Conservation (phyloP, 2,329 filamentous ascomycete species). For the Truncatella angustata region DNA sequence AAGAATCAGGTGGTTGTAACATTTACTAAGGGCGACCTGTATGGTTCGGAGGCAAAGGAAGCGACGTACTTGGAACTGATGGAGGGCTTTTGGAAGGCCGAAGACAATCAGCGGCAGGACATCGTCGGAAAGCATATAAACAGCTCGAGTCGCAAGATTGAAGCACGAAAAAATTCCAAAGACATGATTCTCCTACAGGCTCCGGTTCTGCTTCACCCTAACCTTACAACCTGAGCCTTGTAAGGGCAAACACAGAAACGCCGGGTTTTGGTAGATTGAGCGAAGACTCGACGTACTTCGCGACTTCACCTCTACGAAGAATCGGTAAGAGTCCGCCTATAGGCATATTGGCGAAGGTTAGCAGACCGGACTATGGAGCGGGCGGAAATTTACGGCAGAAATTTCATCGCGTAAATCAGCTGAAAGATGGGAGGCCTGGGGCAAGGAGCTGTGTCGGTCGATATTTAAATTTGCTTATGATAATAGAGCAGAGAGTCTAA, state of each 20-base stretch:
- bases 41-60: neutral
- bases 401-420: neutral
- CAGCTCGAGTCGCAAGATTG: neutral
- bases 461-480: constrained; percentile 1
- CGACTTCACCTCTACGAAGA: neutral
- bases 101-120: neutral
- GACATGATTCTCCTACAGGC: neutral
- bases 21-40: neutral
- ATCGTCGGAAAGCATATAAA: neutral
- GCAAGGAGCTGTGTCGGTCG: neutral
- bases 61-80: neutral
- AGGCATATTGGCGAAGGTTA: neutral
- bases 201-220: neutral
- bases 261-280: neutral
- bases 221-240: neutral
- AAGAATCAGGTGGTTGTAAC: neutral
- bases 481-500: neutral
- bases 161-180: neutral
- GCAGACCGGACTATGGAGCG: neutral
- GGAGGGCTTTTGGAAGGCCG: neutral
- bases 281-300: neutral
- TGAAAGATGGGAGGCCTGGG: neutral
- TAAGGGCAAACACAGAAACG: neutral
- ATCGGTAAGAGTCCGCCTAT: neutral
- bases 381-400: neutral